These are phyloP conservation scores for Diospyros kaki DNA, from an alignment of 148 eudicot species.

Conservation along the genomic window DNA sequence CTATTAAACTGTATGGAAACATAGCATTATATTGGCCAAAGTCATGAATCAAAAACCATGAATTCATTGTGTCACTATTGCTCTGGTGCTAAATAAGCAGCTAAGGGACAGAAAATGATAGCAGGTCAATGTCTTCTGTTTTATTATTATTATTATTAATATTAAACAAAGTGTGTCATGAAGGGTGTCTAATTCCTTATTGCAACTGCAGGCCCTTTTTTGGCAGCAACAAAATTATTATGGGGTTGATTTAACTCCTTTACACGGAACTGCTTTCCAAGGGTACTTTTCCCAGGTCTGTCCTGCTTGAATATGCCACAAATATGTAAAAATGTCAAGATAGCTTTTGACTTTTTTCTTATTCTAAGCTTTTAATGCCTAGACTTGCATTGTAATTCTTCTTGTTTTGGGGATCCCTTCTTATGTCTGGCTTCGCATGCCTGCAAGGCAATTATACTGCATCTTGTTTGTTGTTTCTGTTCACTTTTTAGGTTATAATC, in stretches of 20 bases:
- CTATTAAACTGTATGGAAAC: not conserved
- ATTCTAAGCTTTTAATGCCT: not conserved
- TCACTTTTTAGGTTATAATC: no score
- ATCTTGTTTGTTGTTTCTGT: not conserved
- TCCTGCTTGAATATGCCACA: not conserved
- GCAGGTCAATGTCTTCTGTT: not conserved
- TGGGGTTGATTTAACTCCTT: constrained; percentile 92
- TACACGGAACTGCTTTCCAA: constrained; percentile 76
- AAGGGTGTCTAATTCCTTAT: constrained; percentile 9
- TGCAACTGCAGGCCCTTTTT: constrained; percentile 72
- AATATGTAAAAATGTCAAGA: not conserved
- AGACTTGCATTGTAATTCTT: not conserved
- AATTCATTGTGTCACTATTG: not conserved
- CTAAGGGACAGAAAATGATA: not conserved
- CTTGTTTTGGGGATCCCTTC: not conserved
- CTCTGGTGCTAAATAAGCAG: not conserved
- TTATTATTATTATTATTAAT: not conserved
- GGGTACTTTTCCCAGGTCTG: constrained; percentile 94
- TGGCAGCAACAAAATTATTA: constrained; percentile 99
- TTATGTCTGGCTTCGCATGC: no score
- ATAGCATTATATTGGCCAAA: not conserved
- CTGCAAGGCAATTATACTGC: not conserved
- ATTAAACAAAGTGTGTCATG: not conserved
- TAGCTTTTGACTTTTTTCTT: not conserved
- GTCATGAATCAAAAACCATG: not conserved